Percentiles rank a stretch among this genome's conserved stretches.
Evolutionary conservation across 805 yeast genomes (phyloP).

Genomic region (Teunomyces kruisii): DNA sequence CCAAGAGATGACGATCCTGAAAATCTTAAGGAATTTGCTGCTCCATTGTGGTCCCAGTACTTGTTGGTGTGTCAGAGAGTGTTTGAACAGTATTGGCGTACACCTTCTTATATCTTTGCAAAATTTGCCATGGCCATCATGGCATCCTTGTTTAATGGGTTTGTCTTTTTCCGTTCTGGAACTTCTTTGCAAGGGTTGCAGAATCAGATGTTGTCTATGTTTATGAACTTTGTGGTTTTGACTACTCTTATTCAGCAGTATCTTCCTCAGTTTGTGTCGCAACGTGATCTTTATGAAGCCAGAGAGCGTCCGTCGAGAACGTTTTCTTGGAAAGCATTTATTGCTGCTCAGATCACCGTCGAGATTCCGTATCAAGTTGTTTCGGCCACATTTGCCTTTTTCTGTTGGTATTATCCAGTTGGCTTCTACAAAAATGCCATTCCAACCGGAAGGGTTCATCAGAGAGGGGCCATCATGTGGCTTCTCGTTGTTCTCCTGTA

Average conservation of each 20-base stretch:
- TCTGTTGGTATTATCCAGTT: constrained; percentile 21
- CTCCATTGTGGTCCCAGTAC: constrained; percentile 10
- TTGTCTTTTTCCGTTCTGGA: constrained; percentile 14
- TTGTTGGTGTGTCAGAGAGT: constrained; percentile 11
- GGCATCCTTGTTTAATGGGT: constrained; percentile 15
- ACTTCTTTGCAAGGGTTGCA: constrained; percentile 29
- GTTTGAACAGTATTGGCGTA: constrained; percentile 27
- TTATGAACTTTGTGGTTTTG: constrained; percentile 61
- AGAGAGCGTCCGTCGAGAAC: constrained; percentile 76
- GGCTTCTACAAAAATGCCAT: constrained; percentile 25
- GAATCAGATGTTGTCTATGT: constrained; percentile 73
- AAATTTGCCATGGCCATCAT: constrained; percentile 12
- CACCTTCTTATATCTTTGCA: constrained; percentile 23
- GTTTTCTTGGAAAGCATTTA: constrained; percentile 63
- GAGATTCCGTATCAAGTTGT: constrained; percentile 66
- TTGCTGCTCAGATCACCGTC: constrained; percentile 60
- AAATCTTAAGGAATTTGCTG: constrained; percentile 9
- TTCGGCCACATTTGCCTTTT: constrained; percentile 38
- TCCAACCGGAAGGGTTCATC: constrained; percentile 13
- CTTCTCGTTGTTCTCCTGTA: constrained; percentile 18
- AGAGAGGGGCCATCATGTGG: constrained; percentile 42
- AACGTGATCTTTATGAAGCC: constrained; percentile 66
- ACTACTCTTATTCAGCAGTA: constrained; percentile 60
- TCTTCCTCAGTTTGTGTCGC: constrained; percentile 54
- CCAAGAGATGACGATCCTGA: constrained; percentile 13